phyloP scores from a whole-genome alignment of 257 asterid genomes.

The Echium plantagineum region DNA sequence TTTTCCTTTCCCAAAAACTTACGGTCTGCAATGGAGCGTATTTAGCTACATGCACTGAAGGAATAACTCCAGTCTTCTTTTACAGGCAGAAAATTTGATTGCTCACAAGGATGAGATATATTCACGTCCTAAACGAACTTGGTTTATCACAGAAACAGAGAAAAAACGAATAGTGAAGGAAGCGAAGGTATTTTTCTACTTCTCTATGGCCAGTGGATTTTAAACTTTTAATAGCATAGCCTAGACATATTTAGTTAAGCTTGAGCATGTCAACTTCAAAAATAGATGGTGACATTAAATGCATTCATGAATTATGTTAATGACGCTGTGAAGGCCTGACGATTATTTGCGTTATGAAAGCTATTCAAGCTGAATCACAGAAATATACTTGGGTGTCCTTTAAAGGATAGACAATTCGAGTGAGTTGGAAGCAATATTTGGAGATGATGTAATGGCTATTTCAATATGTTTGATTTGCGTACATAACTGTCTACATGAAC shows the following conservation, averaged over 20 bases:
- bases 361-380: not conserved
- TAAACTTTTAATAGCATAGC: not conserved
- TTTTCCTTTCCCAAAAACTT: not conserved
- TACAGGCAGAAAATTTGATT: conserved; percentile 95
- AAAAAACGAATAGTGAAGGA: conserved; percentile 61
- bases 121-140: conserved; percentile 85
- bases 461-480: too few relatives aligned
- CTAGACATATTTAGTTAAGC: not conserved
- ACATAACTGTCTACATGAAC: too few relatives aligned
- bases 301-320: not conserved
- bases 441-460: too few relatives aligned
- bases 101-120: conserved; percentile 70
- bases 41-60: not conserved
- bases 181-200: conserved; percentile 43
- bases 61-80: conserved; percentile 11
- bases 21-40: not conserved
- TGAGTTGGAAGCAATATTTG: too few relatives aligned
- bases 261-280: not conserved
- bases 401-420: too few relatives aligned
- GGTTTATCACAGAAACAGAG: conserved; percentile 82
- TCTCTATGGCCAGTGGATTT: not conserved
- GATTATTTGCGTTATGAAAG: not conserved
- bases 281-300: not conserved
- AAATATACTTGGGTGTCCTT: too few relatives aligned
- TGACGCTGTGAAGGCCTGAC: not conserved